Percentiles rank a stretch among this genome's conserved stretches.
phyloP scores from a whole-genome alignment of 768 basidiomycete species.

The Lactarius hengduanensis region DNA sequence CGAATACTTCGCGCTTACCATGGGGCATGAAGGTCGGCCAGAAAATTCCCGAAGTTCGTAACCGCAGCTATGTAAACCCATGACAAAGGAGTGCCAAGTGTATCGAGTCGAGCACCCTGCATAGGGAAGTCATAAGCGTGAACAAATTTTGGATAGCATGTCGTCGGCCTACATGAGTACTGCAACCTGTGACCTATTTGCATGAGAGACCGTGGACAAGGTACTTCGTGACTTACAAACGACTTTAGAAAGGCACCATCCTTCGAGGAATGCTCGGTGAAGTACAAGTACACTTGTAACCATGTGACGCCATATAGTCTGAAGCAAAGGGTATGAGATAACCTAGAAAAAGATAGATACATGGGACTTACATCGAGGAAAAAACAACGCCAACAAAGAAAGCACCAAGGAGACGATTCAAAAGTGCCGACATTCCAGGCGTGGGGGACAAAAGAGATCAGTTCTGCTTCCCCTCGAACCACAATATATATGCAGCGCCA shows the following conservation, averaged over 20 bases:
- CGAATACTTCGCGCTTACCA: slow-evolving; percentile 8
- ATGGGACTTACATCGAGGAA: slow-evolving; percentile 16
- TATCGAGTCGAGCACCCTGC: slow-evolving; percentile 8
- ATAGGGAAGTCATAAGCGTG: background rate
- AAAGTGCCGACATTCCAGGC: slow-evolving; percentile 1
- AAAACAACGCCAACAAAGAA: slow-evolving; percentile 14
- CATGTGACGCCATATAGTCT: slow-evolving; percentile 22
- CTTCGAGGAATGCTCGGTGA: slow-evolving; percentile 13
- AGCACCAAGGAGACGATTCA: slow-evolving; percentile 14
- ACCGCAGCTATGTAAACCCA: slow-evolving; percentile 12
- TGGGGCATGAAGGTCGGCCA: slow-evolving; percentile 21
- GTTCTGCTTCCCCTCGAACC: background rate
- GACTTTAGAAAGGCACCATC: slow-evolving; percentile 11
- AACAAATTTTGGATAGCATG: background rate
- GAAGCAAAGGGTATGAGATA: background rate
- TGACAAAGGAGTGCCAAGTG: slow-evolving; percentile 17
- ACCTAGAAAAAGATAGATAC: background rate
- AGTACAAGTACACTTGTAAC: slow-evolving; percentile 22
- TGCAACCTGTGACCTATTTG: slow-evolving; percentile 12
- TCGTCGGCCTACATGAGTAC: slow-evolving; percentile 9
- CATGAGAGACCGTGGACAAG: background rate
- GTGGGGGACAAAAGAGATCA: background rate
- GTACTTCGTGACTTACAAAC: slow-evolving; percentile 16
- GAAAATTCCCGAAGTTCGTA: slow-evolving; percentile 17
- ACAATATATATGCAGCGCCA: slow-evolving; percentile 17